These are phyloP conservation scores for Mikania micrantha DNA, from an alignment of 129 eudicot species.

Conservation along the genomic window DNA sequence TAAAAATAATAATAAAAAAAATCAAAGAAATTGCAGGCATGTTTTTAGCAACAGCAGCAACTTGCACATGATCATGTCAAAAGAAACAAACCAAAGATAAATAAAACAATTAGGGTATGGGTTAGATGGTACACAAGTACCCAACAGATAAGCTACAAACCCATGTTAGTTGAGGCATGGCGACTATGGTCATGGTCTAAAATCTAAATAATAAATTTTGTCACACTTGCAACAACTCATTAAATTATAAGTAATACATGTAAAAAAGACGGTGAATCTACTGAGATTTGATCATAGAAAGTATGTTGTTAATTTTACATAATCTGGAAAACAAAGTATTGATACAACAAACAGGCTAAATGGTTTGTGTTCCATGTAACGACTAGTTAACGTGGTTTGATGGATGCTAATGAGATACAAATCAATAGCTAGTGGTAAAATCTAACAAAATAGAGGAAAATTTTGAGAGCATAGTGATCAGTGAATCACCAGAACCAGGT, in stretches of 20 bases:
- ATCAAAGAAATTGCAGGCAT: constrained; percentile 18
- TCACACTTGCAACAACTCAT: not conserved
- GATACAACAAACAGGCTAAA: constrained; percentile 20
- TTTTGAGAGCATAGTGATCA: constrained; percentile 4
- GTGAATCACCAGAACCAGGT: constrained; percentile 80
- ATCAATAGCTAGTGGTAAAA: constrained; percentile 14
- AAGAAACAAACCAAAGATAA: constrained; percentile 27
- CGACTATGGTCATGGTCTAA: constrained; percentile 10
- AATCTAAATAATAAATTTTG: too few relatives aligned
- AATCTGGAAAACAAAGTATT: constrained; percentile 1
- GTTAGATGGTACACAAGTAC: constrained; percentile 23
- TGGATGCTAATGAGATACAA: not conserved
- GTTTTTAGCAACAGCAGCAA: constrained; percentile 17
- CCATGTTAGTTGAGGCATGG: constrained; percentile 24
- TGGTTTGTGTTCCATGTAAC: not conserved
- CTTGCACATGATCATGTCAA: constrained; percentile 25
- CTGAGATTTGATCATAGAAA: constrained; percentile 1
- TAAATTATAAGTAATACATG: not conserved
- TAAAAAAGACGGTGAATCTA: not conserved
- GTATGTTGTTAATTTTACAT: constrained; percentile 3
- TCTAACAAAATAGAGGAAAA: not conserved
- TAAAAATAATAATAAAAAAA: too few relatives aligned
- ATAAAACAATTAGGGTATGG: constrained; percentile 19
- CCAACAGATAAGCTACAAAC: constrained; percentile 23
- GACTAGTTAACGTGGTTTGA: not conserved